Evolutionary conservation across 179 eudicot genomes (phyloP), one percentile per base, ranked within the genome.

Genomic region (Patellifolia procumbens): DNA sequence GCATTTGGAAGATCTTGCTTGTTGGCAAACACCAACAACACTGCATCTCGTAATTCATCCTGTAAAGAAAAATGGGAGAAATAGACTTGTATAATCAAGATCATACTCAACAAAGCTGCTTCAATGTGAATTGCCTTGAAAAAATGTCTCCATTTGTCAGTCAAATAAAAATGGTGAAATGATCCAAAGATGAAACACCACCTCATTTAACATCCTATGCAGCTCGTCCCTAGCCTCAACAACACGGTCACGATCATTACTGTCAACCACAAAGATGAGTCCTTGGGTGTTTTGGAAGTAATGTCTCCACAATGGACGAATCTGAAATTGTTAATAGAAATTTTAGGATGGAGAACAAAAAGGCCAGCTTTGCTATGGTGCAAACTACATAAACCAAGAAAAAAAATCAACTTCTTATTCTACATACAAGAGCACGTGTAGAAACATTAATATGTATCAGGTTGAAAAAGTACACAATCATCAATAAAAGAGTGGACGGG

Each of bases 241-340:
- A 75, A 81, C 80, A 73, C 84, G 81, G 37, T 81, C 84, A 53
- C 81, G 84, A 56, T 81, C 84, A 22, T 81, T 81, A 67, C 84
- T 81, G 78, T 81, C 84, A 62, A 81, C 81, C 66, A 81, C 84
- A 69, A 77, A 81, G 78, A 81, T 81, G 75, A 81, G 84, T 19
- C 84, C 84, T 74, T 81, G 84, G 72, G 84, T 81, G 55, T 81
- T 81, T 69, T 81, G 84, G 75, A 77, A 81, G 75, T 81, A 81
- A 78, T 77, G 81, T 77, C 84, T 81, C 84, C 84, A 81, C 84
- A 81, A 74, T 77, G 81, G 84, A 73, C 84, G 81, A 51, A 81
- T 81, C 84, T 81, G 83, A 72, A 72, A 34, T 43, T 37, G 39
- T 48, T 37, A 75, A 55, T 37, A 70, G 62, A 16, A 49, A 69